Evolutionary conservation across 1,284 basidiomycete species (phyloP).

Genomic region (Mycena sp.): DNA sequence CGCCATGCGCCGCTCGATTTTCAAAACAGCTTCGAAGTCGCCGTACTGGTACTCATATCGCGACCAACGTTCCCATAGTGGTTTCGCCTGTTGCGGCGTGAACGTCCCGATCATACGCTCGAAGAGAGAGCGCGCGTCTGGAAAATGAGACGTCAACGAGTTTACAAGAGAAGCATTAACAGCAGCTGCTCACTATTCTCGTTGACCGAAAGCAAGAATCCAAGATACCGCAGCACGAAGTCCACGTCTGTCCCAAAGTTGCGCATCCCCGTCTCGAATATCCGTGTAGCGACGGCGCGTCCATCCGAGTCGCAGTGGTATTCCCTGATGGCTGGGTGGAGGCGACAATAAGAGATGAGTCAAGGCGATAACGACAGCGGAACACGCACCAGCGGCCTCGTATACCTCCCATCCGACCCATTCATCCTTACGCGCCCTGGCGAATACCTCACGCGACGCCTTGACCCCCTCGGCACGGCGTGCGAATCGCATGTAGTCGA

Average conservation of each 20-base stretch:
- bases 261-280: conserved; percentile 96
- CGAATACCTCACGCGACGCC: conserved; percentile 83
- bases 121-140: conserved; percentile 96
- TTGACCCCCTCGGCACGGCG: conserved; percentile 85
- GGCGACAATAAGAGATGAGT: conserved; percentile 5
- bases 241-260: conserved; percentile 85
- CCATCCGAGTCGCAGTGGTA: conserved; percentile 91
- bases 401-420: conserved; percentile 94
- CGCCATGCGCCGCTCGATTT: conserved; percentile 88
- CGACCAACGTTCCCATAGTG: conserved; percentile 96
- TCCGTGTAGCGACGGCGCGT: conserved; percentile 84
- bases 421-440: conserved; percentile 85
- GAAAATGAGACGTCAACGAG: conserved; percentile 17
- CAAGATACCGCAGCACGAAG: conserved; percentile 90
- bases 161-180: background rate
- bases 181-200: conserved; percentile 87
- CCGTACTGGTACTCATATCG: conserved; percentile 96
- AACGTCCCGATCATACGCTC: conserved; percentile 89
- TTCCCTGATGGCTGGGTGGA: conserved; percentile 88
- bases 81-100: conserved; percentile 80
- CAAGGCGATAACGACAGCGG: conserved; percentile 9
- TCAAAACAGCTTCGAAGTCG: conserved; percentile 88
- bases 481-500: conserved; percentile 94
- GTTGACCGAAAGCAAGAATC: conserved; percentile 94
- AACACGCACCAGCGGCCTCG: conserved; percentile 84